Evolutionary conservation across 148 eudicot genomes (phyloP).

Genomic region (Heliosperma pusillum): DNA sequence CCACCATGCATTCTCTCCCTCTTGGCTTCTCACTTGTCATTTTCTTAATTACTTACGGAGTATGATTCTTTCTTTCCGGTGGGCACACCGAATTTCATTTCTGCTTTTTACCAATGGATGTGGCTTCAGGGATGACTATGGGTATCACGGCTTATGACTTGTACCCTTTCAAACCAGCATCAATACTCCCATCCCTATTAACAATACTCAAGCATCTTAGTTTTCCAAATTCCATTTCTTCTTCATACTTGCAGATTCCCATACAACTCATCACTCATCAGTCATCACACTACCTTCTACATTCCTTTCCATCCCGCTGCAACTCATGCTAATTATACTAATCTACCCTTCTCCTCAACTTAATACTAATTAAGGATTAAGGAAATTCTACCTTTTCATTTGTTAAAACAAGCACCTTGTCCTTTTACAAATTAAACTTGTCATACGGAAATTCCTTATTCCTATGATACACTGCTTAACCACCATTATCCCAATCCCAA

Average conservation of each 20-base stretch:
- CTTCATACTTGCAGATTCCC: neutral
- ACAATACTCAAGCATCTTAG: neutral
- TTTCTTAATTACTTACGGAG: neutral
- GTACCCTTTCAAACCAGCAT: neutral
- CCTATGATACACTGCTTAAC: neutral
- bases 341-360: neutral
- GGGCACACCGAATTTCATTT: neutral
- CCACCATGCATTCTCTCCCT: neutral
- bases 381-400: too few species aligned
- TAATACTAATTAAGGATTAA: too few species aligned
- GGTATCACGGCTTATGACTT: too few species aligned
- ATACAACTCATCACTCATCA: too few species aligned
- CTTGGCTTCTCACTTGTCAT: neutral
- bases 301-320: neutral
- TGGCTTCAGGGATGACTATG: neutral
- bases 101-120: neutral
- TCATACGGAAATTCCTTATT: neutral
- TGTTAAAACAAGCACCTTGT: too few species aligned
- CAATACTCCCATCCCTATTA: neutral
- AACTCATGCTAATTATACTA: neutral
- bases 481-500: too few species aligned
- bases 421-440: too few species aligned
- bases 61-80: neutral
- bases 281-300: neutral
- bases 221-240: neutral